Evolutionary conservation across 2,329 filamentous ascomycete genomes (phyloP).

Genomic region (Sphaerulina musiva): DNA sequence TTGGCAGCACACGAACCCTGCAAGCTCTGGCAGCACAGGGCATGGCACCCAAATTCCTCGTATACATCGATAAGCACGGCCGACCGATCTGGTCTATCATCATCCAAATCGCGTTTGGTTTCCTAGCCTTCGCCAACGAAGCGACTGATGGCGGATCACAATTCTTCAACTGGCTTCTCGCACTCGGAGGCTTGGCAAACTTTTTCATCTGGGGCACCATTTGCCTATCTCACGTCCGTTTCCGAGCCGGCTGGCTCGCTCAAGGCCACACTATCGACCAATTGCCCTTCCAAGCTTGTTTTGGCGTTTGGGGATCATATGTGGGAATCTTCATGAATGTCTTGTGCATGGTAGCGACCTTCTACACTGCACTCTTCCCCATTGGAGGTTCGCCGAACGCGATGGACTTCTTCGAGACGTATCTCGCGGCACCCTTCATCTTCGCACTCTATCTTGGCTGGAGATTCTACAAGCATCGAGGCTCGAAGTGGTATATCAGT

Average conservation of each 20-base stretch:
- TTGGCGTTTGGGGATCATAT: constrained; percentile 50
- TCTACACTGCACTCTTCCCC: constrained; percentile 73
- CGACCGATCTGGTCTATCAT: constrained; percentile 67
- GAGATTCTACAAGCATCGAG: constrained; percentile 22
- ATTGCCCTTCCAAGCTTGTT: constrained; percentile 51
- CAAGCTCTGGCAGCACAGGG: constrained; percentile 72
- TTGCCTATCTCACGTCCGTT: constrained; percentile 81
- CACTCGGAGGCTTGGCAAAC: constrained; percentile 63
- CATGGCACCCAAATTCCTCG: constrained; percentile 50
- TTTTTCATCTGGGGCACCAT: constrained; percentile 78
- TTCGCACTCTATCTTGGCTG: constrained; percentile 26
- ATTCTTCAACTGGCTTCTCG: constrained; percentile 72
- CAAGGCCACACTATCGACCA: constrained; percentile 60
- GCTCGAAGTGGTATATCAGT: constrained; percentile 1
- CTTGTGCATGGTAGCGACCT: constrained; percentile 67
- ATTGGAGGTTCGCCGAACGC: constrained; percentile 36
- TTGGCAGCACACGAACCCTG: constrained; percentile 69
- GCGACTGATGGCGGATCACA: constrained; percentile 49
- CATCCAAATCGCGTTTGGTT: constrained; percentile 59
- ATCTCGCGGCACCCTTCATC: constrained; percentile 30
- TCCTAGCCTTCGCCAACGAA: constrained; percentile 70
- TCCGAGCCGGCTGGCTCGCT: constrained; percentile 64
- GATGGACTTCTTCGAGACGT: constrained; percentile 24
- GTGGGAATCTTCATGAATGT: constrained; percentile 45
- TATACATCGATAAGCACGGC: constrained; percentile 66